Conservation (phyloP, 805 yeast species). For the Yarrowia osloensis region DNA sequence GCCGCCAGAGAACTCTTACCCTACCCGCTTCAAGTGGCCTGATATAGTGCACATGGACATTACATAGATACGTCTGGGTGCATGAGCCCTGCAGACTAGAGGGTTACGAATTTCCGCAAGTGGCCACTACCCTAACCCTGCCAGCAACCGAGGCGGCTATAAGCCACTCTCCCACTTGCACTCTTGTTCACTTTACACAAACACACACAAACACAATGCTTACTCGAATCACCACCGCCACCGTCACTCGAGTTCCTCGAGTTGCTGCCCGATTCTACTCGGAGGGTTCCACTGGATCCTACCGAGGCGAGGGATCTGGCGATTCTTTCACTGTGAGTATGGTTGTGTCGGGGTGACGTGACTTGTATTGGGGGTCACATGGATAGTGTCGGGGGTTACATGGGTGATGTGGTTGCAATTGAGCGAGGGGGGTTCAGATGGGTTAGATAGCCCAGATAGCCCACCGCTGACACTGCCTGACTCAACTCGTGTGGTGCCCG, state of each 20-base stretch:
- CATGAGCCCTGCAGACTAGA: not conserved
- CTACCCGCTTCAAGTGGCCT: not conserved
- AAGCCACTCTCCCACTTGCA: not conserved
- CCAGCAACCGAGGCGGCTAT: slow-evolving; percentile 30
- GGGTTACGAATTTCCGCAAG: not conserved
- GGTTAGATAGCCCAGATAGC: too few species aligned
- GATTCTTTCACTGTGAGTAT: slow-evolving; percentile 61
- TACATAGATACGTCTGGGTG: not conserved
- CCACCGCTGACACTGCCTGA: too few species aligned
- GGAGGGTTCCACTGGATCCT: slow-evolving; percentile 65
- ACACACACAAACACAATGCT: slow-evolving; percentile 29
- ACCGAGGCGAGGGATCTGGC: slow-evolving; percentile 54
- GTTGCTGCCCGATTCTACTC: slow-evolving; percentile 46
- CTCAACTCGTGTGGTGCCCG: too few species aligned
- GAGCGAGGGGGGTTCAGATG: not conserved
- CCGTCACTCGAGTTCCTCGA: slow-evolving; percentile 32
- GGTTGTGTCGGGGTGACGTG: too few species aligned
- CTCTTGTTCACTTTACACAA: not conserved
- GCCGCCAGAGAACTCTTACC: not conserved
- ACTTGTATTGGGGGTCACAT: not conserved
- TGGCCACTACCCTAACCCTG: not conserved
- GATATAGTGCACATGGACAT: slow-evolving; percentile 12
- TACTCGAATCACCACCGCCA: slow-evolving; percentile 32
- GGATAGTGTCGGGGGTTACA: not conserved
- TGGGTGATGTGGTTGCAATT: not conserved